Base-by-base conservation (phyloP, 192 early-diverging fungal species). In the Coemansia sp. region DNA sequence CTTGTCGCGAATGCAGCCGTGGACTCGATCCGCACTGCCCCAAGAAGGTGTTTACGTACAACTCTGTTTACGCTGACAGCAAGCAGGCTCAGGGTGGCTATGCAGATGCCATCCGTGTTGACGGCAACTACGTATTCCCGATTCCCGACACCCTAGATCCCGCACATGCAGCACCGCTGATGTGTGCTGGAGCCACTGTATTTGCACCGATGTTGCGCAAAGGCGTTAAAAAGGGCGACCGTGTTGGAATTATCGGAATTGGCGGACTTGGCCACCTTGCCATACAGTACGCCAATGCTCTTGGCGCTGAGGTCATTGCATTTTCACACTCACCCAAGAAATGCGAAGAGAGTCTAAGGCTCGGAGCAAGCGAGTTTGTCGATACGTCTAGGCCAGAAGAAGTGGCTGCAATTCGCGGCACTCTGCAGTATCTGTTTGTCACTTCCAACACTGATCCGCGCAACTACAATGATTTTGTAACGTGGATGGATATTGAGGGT, bases 121-220 rank as follows among this genome's bases (percentile, higher is more conserved):
- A 83, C 57, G 62, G 71, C 30, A 68, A 80, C 41, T 91, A 84
- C 55, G 81, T 73, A 14, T 90, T 83, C 83, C 83, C 81, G 76
- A 82, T 85, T 33, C 84, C 85, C 7, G 72, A 54, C 1, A 48
- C 21, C 9, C 74, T 85, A n/a, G 80, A 75, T 13, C 77, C 83
- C 1, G 62, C 73, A 6, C 80, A 84, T 45, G 88, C 87, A 0
- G 88, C 84, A 2, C 87, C 91, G 2, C 66, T 94, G 44, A 81
- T 93, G 61, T 93, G 93, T 66, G 91, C 91, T 12, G 93, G 91
- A 8, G 79, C 84, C 24, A 88, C 93, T 19, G 85, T 91, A 2
- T 93, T 85, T 62, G 73, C 78, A 2, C 85, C 91, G 2, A 69
- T 95, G 43, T 77, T 83, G 43, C 81, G 81, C 23, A 77, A 83